Percentiles rank a stretch among this genome's conserved stretches.
Evolutionary conservation across 2,329 filamentous ascomycete species (phyloP).

Genomic region (Claviceps sp.): DNA sequence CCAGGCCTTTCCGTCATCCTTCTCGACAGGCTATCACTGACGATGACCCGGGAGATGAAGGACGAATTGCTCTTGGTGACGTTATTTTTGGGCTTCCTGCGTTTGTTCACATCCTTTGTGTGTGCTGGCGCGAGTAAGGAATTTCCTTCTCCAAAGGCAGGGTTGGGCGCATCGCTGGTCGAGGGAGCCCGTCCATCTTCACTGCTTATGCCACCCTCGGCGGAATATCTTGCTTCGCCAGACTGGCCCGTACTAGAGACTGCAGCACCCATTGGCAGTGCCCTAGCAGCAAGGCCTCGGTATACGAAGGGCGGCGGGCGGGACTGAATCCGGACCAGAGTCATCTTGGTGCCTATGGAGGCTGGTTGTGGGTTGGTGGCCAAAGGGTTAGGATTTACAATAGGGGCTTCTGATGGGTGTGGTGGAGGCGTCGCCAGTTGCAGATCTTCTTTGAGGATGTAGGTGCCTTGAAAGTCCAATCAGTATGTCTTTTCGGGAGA

Average conservation of each 20-base stretch:
- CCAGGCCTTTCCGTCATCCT: slow-evolving; percentile 63
- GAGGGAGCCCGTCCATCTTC: slow-evolving; percentile 42
- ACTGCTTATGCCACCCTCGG: slow-evolving; percentile 44
- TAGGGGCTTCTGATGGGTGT: slow-evolving; percentile 83
- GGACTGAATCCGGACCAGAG: slow-evolving; percentile 59
- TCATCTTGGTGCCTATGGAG: slow-evolving; percentile 71
- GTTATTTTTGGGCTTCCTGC: slow-evolving; percentile 92
- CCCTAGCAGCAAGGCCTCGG: slow-evolving; percentile 37
- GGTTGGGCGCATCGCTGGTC: slow-evolving; percentile 37
- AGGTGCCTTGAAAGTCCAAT: slow-evolving; percentile 51
- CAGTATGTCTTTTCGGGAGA: slow-evolving; percentile 4
- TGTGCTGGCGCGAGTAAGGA: slow-evolving; percentile 50
- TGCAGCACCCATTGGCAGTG: slow-evolving; percentile 29
- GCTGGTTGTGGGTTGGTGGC: slow-evolving; percentile 76
- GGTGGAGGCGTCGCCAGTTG: slow-evolving; percentile 88
- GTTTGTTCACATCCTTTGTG: slow-evolving; percentile 63
- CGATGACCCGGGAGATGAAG: slow-evolving; percentile 92
- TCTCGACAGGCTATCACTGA: slow-evolving; percentile 69
- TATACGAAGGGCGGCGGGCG: slow-evolving; percentile 43
- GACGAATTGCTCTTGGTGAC: slow-evolving; percentile 98
- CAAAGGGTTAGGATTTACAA: slow-evolving; percentile 80
- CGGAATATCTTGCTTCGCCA: slow-evolving; percentile 45
- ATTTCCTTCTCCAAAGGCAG: slow-evolving; percentile 80
- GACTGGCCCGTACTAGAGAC: slow-evolving; percentile 46
- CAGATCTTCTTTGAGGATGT: slow-evolving; percentile 79